Conservation (phyloP, 1,284 basidiomycete genomes). For the Coniferiporia weirii region DNA sequence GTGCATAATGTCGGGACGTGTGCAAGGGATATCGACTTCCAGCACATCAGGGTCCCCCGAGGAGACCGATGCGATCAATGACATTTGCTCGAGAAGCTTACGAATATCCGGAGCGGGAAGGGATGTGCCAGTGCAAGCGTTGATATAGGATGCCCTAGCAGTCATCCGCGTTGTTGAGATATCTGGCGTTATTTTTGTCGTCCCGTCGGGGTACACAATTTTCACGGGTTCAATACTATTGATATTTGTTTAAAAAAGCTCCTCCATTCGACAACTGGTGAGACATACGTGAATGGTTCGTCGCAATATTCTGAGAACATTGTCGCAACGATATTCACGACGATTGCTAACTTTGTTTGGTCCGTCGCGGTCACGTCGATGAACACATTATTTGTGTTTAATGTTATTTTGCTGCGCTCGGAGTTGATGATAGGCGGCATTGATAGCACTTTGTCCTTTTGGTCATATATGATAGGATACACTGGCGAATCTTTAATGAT, state of each 20-base stretch:
- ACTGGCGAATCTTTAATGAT: conserved; percentile 95
- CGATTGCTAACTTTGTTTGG: conserved; percentile 93
- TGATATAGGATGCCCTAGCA: conserved; percentile 89
- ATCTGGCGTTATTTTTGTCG: conserved; percentile 75
- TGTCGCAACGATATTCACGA: conserved; percentile 88
- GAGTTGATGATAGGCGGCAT: conserved; percentile 99
- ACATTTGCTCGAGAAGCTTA: conserved; percentile 73
- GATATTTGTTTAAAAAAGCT: neutral
- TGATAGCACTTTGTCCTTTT: conserved; percentile 80
- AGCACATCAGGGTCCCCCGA: conserved; percentile 56
- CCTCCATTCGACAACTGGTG: neutral
- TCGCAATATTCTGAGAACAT: conserved; percentile 98
- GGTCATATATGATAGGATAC: conserved; percentile 97
- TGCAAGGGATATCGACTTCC: conserved; percentile 79
- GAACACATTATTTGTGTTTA: conserved; percentile 93
- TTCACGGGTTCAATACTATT: conserved; percentile 86
- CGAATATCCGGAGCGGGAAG: conserved; percentile 60
- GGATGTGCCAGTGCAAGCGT: conserved; percentile 87
- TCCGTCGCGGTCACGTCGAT: conserved; percentile 99
- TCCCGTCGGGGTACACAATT: conserved; percentile 75
- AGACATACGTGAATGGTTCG: conserved; percentile 81
- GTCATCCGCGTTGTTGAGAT: conserved; percentile 66
- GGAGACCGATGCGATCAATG: conserved; percentile 50
- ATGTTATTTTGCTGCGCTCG: conserved; percentile 93
- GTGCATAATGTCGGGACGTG: conserved; percentile 94